Base-by-base conservation (phyloP, 306 rosid species). In the Clitoria ternatea region DNA sequence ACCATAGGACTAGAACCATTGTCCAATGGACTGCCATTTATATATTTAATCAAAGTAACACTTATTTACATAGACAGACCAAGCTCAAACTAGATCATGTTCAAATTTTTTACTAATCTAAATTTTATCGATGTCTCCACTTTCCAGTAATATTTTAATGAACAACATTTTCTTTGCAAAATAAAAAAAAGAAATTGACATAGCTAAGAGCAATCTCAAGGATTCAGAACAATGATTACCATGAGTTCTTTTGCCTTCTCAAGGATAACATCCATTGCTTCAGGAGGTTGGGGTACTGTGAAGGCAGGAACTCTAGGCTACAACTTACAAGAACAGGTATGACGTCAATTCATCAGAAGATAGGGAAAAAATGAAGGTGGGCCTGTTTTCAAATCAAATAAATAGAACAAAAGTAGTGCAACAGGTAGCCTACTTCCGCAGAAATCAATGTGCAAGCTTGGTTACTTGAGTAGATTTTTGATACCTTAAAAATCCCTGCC, bases 291-390 rank as follows among this genome's bases (percentile, higher is more conserved):
- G 17, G 86, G 82, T 61, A 86, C 91, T 33, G 87, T 77, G 84
- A 87, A 90, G 45, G 96, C 91, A 59, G 96, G 96, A 74, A 87
- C 79, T 78, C 69, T 79, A 80, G 88, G 96, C 96, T 90, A 85
- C 86, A 84, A 61, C 93, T 93, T 90, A 85, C 86, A 84, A 61
- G 69, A 70, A 69, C 67, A 82, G 67, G 78, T 74, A 85, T 72
- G 76, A 83, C 61, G 82, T 75, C 74, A 79, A 81, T 62, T 84
- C 73, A 82, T 83, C 80, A 86, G 82, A 79, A 77, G 74, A 77
- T 27, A 80, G 49, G 63, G 52, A 70, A 55, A 85, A 73, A 72
- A 52, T 61, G 63, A 79, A 20, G 48, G 29, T 4, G 17, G 39
- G 61, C 15, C 17, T 23, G 66, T 65, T 15, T 77, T 14, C 72